phyloP scores from a whole-genome alignment of 208 protist species.

The Phytomonas sp. region DNA sequence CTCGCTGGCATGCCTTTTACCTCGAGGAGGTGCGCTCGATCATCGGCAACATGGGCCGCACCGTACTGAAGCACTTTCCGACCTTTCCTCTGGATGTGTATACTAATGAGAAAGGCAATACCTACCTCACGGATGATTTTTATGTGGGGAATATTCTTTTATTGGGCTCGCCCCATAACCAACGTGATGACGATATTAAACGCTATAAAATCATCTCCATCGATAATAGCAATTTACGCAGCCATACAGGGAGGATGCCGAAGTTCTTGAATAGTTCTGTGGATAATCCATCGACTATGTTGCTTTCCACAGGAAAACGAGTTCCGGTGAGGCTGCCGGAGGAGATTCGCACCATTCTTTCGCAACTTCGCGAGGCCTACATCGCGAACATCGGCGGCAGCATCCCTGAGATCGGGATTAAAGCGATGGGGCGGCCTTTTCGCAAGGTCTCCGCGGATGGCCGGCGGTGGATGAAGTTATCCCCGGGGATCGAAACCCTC shows the following conservation, averaged over 20 bases:
- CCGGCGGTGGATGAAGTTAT: conserved; percentile 68
- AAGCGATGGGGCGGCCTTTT: conserved; percentile 85
- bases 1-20: conserved; percentile 86
- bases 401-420: conserved; percentile 86
- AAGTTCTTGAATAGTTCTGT: conserved; percentile 3
- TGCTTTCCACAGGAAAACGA: conserved; percentile 20
- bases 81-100: conserved; percentile 83
- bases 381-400: conserved; percentile 63
- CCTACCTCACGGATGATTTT: conserved; percentile 85
- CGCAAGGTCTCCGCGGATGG: conserved; percentile 57
- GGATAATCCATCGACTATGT: conserved; percentile 9
- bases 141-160: conserved; percentile 59
- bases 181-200: conserved; percentile 71
- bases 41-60: conserved; percentile 75
- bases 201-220: conserved; percentile 77
- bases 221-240: conserved; percentile 59
- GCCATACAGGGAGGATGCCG: conserved; percentile 21
- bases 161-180: conserved; percentile 65
- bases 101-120: conserved; percentile 45
- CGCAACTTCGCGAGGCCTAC: conserved; percentile 70
- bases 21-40: conserved; percentile 82
- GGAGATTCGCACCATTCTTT: conserved; percentile 34
- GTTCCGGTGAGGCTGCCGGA: conserved; percentile 33
- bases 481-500: conserved; percentile 49
- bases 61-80: conserved; percentile 59